A percentile compares a stretch with the other conserved stretches of the same genome.
Conservation (phyloP, 176 grass and related monocot species). For the Pharus latifolius region DNA sequence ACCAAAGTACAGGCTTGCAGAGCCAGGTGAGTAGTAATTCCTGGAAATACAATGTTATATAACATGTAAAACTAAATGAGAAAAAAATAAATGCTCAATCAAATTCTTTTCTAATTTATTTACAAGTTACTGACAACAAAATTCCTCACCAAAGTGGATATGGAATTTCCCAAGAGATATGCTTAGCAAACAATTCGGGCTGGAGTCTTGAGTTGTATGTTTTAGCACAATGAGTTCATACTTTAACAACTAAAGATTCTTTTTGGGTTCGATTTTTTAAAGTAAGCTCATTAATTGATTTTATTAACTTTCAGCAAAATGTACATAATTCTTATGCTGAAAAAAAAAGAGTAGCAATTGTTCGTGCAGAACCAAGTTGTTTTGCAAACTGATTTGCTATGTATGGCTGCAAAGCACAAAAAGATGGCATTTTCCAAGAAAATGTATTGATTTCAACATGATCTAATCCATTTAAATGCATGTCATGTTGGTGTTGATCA, state of each 20-base stretch:
- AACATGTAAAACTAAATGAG: neutral
- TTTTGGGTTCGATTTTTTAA: no score
- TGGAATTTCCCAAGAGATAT: neutral
- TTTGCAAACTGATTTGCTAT: neutral
- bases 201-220: no score
- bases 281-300: neutral
- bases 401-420: neutral
- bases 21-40: conserved; percentile 88
- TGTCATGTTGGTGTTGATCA: neutral
- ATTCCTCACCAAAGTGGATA: no score
- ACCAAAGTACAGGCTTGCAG: conserved; percentile 50
- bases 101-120: neutral
- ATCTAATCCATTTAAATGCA: neutral
- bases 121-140: neutral
- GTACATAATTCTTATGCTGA: neutral
- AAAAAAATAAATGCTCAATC: neutral
- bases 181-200: neutral
- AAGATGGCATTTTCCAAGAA: neutral
- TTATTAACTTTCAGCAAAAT: neutral
- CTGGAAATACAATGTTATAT: conserved; percentile 26
- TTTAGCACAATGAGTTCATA: neutral
- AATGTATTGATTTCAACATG: neutral
- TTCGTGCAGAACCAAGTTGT: neutral
- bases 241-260: neutral
- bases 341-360: neutral